A percentile compares a stretch with the other conserved stretches of the same genome.
Conservation (phyloP, 345 rosid genomes). For the Salix udensis region DNA sequence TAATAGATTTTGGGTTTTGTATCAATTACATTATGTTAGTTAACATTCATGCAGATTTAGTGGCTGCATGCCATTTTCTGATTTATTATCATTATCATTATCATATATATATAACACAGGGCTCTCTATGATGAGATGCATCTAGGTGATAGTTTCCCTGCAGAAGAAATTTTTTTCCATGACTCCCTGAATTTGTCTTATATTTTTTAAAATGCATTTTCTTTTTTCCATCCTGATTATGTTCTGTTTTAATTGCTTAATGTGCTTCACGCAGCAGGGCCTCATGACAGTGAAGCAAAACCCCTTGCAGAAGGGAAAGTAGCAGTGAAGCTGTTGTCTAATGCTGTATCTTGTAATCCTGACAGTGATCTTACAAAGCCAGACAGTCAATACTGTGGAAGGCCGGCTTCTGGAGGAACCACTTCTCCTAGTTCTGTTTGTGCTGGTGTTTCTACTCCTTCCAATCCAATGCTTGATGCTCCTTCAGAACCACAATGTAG, state of each 20-base stretch:
- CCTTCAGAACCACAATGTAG: conserved; percentile 23
- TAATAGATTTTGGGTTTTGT: background rate
- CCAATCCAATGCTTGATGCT: conserved; percentile 25
- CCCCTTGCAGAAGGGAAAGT: conserved; percentile 33
- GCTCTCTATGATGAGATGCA: background rate
- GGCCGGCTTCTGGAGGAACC: conserved; percentile 30
- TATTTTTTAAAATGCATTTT: background rate
- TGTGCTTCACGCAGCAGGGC: conserved; percentile 30
- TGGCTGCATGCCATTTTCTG: background rate
- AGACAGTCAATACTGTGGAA: conserved; percentile 37
- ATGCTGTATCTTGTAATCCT: conserved; percentile 31
- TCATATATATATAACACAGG: background rate
- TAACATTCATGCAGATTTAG: background rate
- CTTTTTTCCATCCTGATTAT: background rate
- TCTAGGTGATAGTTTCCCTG: background rate
- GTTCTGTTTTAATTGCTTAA: conserved; percentile 15
- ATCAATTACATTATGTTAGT: background rate
- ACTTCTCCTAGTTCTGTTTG: conserved; percentile 24
- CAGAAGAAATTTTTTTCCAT: background rate
- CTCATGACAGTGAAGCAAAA: conserved; percentile 33
- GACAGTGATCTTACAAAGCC: conserved; percentile 26
- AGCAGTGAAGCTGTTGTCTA: conserved; percentile 11
- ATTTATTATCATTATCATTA: background rate
- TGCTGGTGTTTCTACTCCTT: conserved; percentile 35
- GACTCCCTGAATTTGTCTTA: background rate